A percentile compares a stretch with the other conserved stretches of the same genome.
Conservation (phyloP, 352 stramenopile genomes). For the Peronospora belbahrii region DNA sequence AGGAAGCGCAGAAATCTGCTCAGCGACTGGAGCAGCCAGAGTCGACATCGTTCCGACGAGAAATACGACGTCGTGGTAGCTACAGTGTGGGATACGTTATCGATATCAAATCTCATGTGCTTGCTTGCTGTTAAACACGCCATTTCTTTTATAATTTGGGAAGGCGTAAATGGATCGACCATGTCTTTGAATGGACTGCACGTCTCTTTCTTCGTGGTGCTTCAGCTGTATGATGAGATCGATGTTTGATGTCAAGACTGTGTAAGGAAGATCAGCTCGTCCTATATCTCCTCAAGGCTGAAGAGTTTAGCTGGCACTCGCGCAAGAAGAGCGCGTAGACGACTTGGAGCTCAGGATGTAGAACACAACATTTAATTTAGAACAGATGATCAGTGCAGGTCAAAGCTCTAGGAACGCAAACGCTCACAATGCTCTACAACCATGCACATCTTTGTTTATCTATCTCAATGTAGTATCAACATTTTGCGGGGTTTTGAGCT, state of each 20-base stretch:
- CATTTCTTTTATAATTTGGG: too few relatives aligned
- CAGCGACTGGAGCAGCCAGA: constrained; percentile 11
- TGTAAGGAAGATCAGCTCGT: constrained; percentile 79
- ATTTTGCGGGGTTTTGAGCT: background rate
- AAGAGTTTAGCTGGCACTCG: constrained; percentile 71
- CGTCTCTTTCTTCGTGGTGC: constrained; percentile 52
- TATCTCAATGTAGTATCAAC: constrained; percentile 7
- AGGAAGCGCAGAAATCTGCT: constrained; percentile 26
- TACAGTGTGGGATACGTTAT: constrained; percentile 85
- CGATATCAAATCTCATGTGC: constrained; percentile 84
- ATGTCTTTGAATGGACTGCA: too few relatives aligned
- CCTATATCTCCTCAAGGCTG: constrained; percentile 66
- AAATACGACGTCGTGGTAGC: constrained; percentile 73
- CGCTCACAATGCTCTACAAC: constrained; percentile 17
- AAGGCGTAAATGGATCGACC: too few relatives aligned
- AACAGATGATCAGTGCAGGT: constrained; percentile 19
- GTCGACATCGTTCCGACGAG: constrained; percentile 68
- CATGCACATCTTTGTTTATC: constrained; percentile 23
- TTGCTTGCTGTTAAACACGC: constrained; percentile 57
- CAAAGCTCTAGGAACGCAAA: constrained; percentile 1
- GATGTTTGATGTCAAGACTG: constrained; percentile 59
- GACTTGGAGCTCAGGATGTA: too few relatives aligned
- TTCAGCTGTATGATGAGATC: constrained; percentile 77
- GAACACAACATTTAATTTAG: constrained; percentile 16
- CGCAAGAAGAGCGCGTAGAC: constrained; percentile 74